Percentiles rank a stretch among this genome's conserved stretches.
Evolutionary conservation across 129 eudicot genomes (phyloP).

Genomic region (Helichrysum umbraculigerum): DNA sequence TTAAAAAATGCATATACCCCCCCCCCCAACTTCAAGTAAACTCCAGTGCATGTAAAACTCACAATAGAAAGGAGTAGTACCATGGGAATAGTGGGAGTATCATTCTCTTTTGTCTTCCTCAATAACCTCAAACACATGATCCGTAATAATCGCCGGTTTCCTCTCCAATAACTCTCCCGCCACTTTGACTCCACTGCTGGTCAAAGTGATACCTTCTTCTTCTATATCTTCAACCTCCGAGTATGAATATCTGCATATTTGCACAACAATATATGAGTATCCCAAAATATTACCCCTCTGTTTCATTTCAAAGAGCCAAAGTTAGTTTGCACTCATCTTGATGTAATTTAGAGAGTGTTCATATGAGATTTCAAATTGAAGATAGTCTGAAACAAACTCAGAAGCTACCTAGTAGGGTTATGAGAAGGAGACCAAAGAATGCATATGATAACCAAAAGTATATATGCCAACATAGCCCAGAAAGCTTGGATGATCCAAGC

Average conservation of each 20-base stretch:
- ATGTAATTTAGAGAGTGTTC: neutral
- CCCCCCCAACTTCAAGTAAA: neutral
- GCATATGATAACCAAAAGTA: slow-evolving; percentile 69
- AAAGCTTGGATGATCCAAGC: slow-evolving; percentile 92
- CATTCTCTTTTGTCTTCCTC: slow-evolving; percentile 91
- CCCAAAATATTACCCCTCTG: neutral
- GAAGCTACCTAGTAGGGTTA: slow-evolving; percentile 77
- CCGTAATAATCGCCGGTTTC: slow-evolving; percentile 54
- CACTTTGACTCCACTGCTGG: slow-evolving; percentile 56
- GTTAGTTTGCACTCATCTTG: neutral
- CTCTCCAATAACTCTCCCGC: slow-evolving; percentile 73
- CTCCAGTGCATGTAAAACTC: neutral
- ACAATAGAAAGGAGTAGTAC: neutral
- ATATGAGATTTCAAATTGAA: slow-evolving; percentile 1
- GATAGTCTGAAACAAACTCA: neutral
- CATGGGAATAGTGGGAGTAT: neutral
- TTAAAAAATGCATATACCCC: neutral
- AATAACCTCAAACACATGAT: slow-evolving; percentile 77
- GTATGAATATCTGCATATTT: slow-evolving; percentile 66
- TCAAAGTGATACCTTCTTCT: slow-evolving; percentile 76
- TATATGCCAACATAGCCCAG: slow-evolving; percentile 77
- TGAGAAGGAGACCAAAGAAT: slow-evolving; percentile 79
- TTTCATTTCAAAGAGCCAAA: neutral
- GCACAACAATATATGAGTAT: neutral
- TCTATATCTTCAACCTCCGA: slow-evolving; percentile 71